A percentile compares a stretch with the other conserved stretches of the same genome.
Evolutionary conservation across 2,329 filamentous ascomycete genomes (phyloP).

Genomic region (Canariomyces notabilis): DNA sequence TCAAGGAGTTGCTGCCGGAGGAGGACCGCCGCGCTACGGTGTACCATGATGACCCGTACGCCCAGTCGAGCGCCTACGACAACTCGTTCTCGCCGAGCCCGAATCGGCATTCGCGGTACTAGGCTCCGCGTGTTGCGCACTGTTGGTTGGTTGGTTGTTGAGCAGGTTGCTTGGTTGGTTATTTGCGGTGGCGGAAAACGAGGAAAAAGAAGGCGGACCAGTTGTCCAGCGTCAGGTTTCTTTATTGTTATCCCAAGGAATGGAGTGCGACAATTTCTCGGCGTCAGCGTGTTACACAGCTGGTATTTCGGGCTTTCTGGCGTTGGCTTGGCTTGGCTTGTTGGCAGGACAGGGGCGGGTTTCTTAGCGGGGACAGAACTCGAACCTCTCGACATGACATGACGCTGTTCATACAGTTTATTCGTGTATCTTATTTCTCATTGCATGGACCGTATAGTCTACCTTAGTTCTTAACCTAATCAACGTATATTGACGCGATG

Average conservation of each 20-base stretch:
- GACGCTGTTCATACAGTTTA: constrained; percentile 8
- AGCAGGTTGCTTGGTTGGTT: not conserved
- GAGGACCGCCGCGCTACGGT: constrained; percentile 71
- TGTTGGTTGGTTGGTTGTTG: not conserved
- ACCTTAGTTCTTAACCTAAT: not conserved
- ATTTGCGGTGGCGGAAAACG: not conserved
- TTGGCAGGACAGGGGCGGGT: not conserved
- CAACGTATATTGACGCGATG: not conserved
- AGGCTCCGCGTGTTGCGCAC: constrained; percentile 5
- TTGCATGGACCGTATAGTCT: not conserved
- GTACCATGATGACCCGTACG: constrained; percentile 64
- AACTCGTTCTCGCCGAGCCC: constrained; percentile 44
- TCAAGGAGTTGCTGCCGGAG: constrained; percentile 83
- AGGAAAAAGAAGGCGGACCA: not conserved
- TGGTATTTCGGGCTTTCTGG: constrained; percentile 11
- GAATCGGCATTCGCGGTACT: constrained; percentile 46
- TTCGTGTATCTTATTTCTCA: constrained; percentile 1
- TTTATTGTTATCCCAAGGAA: constrained; percentile 3
- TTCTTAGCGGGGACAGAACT: not conserved
- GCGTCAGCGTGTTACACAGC: constrained; percentile 25
- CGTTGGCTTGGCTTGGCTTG: constrained; percentile 12
- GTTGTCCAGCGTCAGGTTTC: not conserved
- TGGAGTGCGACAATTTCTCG: constrained; percentile 10
- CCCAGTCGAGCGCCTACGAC: constrained; percentile 51
- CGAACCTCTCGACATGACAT: too few species aligned